Evolutionary conservation across 331 rosid species (phyloP), one percentile per base, ranked within the genome.

Genomic region (Quercus lobata): DNA sequence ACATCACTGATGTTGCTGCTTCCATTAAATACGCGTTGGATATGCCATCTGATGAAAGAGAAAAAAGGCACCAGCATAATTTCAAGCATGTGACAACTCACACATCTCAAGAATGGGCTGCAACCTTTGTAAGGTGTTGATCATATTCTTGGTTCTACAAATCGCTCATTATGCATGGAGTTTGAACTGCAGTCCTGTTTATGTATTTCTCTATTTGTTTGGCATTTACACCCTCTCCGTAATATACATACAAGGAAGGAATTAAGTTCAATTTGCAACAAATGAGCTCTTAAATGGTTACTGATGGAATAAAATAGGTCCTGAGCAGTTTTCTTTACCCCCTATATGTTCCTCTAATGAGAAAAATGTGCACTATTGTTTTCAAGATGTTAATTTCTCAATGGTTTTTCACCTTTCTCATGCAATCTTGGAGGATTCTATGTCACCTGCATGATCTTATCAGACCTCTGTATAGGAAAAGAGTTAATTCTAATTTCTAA

Each of bases 101-200:
- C 82, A 95, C 97, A 3, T 95, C 99, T 25, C 98, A 89, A 71
- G 99, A 95, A 86, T 95, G 99, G 99, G 99, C 99, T 74, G 99
- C 97, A 86, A 95, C 98, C 76, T 95, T 95, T 78, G 92, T 95
- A 60, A 95, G 99, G 99, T 94, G 79, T 55, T 74, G 80, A 55
- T 79, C 83, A 56, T 75, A 41, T 32, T 32, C 78, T 35, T 66
- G 52, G 16, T 74, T 19, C 73, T 76, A 5, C 65, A 56, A 71
- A 57, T 75, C 46, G 74, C 60, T 73, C 66, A 65, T 73, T 19
- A 66, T 37, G 41, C 65, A 66, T 18, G 11, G 75, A 58, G 79
- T 65, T 21, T 82, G 25, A 30, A 71, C 17, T 8, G 29, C 18
- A 17, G 41, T n/a, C 46, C 25, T 68, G 30, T 62, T 5, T 37